A percentile compares a stretch with the other conserved stretches of the same genome.
Evolutionary conservation across 305 asterid species (phyloP).

Genomic region (Plantago coronopus): DNA sequence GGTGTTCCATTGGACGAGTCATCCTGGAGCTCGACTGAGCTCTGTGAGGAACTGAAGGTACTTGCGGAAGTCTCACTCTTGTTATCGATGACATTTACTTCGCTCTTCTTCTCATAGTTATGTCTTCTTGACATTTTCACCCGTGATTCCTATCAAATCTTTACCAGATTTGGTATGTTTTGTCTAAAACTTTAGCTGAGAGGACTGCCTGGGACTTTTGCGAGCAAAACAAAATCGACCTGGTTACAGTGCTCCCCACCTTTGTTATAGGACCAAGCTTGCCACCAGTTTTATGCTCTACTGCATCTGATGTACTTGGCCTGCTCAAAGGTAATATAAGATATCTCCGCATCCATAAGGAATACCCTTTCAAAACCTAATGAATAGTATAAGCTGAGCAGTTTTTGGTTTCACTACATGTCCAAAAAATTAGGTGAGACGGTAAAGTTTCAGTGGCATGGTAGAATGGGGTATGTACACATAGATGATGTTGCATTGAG

Average conservation of each 20-base stretch:
- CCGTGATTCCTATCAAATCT: background rate
- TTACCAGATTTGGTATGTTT: constrained; percentile 62
- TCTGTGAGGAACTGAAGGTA: constrained; percentile 67
- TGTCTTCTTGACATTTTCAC: background rate
- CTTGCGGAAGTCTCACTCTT: background rate
- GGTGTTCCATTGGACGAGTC: constrained; percentile 61
- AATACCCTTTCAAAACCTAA: background rate
- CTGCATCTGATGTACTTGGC: constrained; percentile 79
- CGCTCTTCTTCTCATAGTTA: background rate
- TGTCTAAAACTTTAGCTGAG: constrained; percentile 86
- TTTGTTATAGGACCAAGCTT: constrained; percentile 81
- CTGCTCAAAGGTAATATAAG: constrained; percentile 57
- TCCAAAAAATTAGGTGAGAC: constrained; percentile 44
- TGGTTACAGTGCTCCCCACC: constrained; percentile 70
- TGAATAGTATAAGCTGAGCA: background rate
- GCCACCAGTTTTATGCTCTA: constrained; percentile 58
- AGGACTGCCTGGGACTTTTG: constrained; percentile 90
- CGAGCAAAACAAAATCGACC: constrained; percentile 47
- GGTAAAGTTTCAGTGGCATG: constrained; percentile 62
- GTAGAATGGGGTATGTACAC: constrained; percentile 94
- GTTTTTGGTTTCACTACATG: background rate
- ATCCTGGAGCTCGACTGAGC: constrained; percentile 71
- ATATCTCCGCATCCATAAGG: background rate
- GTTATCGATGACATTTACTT: background rate
- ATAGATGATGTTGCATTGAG: constrained; percentile 78